Conservation (phyloP, 139 green algal species). For the Nannochloris sp. region DNA sequence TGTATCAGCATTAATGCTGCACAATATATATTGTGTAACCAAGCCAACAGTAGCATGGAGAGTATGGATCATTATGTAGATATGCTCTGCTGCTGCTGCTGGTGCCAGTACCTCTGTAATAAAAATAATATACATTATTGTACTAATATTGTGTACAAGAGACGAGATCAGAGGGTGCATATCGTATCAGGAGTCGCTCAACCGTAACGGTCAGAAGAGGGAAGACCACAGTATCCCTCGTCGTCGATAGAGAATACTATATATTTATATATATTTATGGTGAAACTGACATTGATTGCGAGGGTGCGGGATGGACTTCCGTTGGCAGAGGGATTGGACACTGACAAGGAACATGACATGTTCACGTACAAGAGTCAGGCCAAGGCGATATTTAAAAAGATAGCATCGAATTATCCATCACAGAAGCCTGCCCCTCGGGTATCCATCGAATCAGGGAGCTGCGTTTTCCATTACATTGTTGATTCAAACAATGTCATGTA, state of each 20-base stretch:
- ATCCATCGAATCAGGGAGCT: conserved; percentile 70
- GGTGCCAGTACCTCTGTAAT: too few species aligned
- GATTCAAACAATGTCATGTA: conserved; percentile 72
- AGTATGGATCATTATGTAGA: too few species aligned
- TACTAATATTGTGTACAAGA: too few species aligned
- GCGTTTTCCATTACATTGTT: conserved; percentile 85
- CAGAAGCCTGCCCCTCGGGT: conserved; percentile 36
- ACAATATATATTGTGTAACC: too few species aligned
- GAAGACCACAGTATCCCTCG: too few species aligned
- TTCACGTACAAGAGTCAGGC: conserved; percentile 89
- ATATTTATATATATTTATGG: conserved; percentile 57
- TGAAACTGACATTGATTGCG: conserved; percentile 90
- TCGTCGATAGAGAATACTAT: background rate
- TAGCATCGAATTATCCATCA: conserved; percentile 12
- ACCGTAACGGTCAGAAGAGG: too few species aligned
- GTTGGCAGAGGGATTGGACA: conserved; percentile 91
- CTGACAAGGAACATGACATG: conserved; percentile 75
- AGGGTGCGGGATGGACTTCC: conserved; percentile 83
- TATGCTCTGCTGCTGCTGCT: too few species aligned
- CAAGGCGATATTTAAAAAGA: conserved; percentile 68
- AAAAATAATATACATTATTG: too few species aligned
- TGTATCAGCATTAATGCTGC: too few species aligned
- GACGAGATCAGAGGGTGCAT: too few species aligned
- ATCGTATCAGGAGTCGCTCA: too few species aligned
- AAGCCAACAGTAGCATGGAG: too few species aligned